phyloP scores from a whole-genome alignment of 2,329 filamentous ascomycete species.

The Colletotrichum truncatum region DNA sequence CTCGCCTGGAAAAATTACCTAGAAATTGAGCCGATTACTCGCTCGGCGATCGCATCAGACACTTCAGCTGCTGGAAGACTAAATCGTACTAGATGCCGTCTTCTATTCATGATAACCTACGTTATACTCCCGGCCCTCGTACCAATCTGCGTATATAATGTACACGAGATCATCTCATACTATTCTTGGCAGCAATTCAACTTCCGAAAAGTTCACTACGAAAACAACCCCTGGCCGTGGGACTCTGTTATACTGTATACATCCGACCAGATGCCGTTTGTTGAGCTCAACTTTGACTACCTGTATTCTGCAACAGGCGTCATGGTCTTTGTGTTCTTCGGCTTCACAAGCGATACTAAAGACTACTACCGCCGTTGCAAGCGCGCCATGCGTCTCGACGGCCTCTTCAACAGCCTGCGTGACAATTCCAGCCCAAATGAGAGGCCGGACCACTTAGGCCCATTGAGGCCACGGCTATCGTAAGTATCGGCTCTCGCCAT shows the following conservation, averaged over 20 bases:
- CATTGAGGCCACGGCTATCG: not conserved
- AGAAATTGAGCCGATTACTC: slow-evolving; percentile 51
- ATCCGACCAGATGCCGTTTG: slow-evolving; percentile 48
- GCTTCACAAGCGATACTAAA: slow-evolving; percentile 62
- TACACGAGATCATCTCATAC: slow-evolving; percentile 48
- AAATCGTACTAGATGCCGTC: slow-evolving; percentile 57
- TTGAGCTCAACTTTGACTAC: slow-evolving; percentile 56
- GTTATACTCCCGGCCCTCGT: slow-evolving; percentile 63
- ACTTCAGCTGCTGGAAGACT: slow-evolving; percentile 51
- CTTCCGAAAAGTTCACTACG: slow-evolving; percentile 52
- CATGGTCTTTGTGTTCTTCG: slow-evolving; percentile 65
- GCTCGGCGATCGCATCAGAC: slow-evolving; percentile 49
- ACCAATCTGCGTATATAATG: slow-evolving; percentile 54
- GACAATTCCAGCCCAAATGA: slow-evolving; percentile 35
- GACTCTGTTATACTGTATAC: slow-evolving; percentile 56
- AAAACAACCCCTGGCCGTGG: slow-evolving; percentile 51
- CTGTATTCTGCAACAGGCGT: slow-evolving; percentile 57
- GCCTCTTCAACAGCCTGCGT: slow-evolving; percentile 51
- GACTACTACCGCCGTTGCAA: slow-evolving; percentile 55
- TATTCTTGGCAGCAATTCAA: slow-evolving; percentile 44
- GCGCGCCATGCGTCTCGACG: slow-evolving; percentile 51
- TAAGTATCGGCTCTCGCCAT: too few relatives aligned
- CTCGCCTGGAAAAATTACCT: slow-evolving; percentile 59
- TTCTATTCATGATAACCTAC: slow-evolving; percentile 64
- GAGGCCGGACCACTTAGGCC: not conserved